Conservation (phyloP, 768 basidiomycete genomes). For the Mycena sanguinolenta region DNA sequence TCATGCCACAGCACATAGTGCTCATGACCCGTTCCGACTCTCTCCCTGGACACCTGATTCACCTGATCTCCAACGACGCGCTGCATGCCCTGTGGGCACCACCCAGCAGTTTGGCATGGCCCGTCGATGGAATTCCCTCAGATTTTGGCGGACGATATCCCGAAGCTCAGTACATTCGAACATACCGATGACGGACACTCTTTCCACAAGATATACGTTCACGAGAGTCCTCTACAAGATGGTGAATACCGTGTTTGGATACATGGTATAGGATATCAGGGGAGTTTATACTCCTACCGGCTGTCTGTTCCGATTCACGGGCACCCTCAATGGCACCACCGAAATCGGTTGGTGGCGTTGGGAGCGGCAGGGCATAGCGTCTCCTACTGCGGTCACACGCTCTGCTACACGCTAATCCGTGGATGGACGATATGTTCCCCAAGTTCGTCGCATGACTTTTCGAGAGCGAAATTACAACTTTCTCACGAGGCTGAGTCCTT, state of each 20-base stretch:
- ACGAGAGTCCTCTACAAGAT: neutral
- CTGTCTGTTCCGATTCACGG: neutral
- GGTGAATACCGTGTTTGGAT: neutral
- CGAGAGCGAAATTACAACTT: too few relatives aligned
- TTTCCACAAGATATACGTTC: neutral
- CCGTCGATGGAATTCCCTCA: neutral
- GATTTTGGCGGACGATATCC: neutral
- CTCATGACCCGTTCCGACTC: neutral
- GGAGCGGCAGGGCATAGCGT: neutral
- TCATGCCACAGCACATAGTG: neutral
- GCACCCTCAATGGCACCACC: neutral
- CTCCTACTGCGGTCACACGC: slow-evolving; percentile 1
- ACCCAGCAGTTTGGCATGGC: too few relatives aligned
- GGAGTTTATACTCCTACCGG: neutral
- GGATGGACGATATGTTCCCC: too few relatives aligned
- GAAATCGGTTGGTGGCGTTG: too few relatives aligned
- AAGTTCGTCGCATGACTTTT: too few relatives aligned
- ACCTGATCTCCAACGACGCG: neutral
- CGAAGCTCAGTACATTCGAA: too few relatives aligned
- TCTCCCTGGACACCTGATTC: neutral
- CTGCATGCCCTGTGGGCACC: neutral
- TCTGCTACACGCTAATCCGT: too few relatives aligned
- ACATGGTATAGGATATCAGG: too few relatives aligned
- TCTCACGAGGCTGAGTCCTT: too few relatives aligned
- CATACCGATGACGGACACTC: neutral